A percentile compares a stretch with the other conserved stretches of the same genome.
Evolutionary conservation across 371 early-diverging fungal genomes (phyloP).

Genomic region (Rhizopus arrhizus): DNA sequence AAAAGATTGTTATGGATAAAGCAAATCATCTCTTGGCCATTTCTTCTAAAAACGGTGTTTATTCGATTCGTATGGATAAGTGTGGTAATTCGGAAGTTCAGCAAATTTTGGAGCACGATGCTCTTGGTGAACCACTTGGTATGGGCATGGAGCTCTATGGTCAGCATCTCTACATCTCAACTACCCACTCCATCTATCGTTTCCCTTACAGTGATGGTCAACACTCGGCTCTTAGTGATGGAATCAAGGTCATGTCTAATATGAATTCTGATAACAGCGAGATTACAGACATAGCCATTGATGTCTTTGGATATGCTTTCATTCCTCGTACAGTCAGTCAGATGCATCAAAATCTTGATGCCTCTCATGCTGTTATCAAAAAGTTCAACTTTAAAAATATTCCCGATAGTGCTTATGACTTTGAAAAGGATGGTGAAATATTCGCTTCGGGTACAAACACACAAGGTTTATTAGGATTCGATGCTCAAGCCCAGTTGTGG

Average conservation of each 20-base stretch:
- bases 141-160: constrained; percentile 33
- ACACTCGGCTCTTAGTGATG: constrained; percentile 32
- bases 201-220: constrained; percentile 51
- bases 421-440: constrained; percentile 38
- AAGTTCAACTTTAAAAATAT: constrained; percentile 43
- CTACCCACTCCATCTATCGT: constrained; percentile 36
- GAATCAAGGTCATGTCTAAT: constrained; percentile 31
- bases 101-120: constrained; percentile 16
- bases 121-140: constrained; percentile 18
- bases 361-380: constrained; percentile 40
- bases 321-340: constrained; percentile 31
- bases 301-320: constrained; percentile 42
- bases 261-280: constrained; percentile 24
- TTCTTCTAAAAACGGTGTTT: constrained; percentile 30
- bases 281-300: constrained; percentile 36
- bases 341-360: constrained; percentile 5
- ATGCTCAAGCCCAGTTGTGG: constrained; percentile 51
- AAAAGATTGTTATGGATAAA: constrained; percentile 39
- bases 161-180: constrained; percentile 38
- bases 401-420: constrained; percentile 43
- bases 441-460: constrained; percentile 44
- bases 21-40: constrained; percentile 41
- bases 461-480: constrained; percentile 42
- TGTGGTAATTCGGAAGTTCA: constrained; percentile 42
- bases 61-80: constrained; percentile 47